Evolutionary conservation across 345 rosid species (phyloP).

Genomic region (Sisymbrium irio): DNA sequence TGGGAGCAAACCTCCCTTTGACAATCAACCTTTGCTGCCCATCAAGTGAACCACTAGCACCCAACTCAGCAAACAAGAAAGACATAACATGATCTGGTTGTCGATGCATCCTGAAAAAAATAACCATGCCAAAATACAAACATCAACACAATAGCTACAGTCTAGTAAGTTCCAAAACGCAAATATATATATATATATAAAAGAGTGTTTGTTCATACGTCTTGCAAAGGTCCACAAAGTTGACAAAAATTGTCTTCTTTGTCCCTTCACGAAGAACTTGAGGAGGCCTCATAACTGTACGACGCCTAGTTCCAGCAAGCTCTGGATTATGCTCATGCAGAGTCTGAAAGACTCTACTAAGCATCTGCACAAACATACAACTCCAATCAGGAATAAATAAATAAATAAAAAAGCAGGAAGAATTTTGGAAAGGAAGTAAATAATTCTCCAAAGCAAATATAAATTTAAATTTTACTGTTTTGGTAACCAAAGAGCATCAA

Average conservation of each 20-base stretch:
- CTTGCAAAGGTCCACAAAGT: slow-evolving; percentile 92
- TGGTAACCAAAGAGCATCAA: too few species aligned
- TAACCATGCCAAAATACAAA: too few species aligned
- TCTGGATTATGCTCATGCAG: slow-evolving; percentile 84
- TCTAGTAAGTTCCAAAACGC: not conserved
- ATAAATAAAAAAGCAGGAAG: not conserved
- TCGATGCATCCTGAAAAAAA: slow-evolving; percentile 65
- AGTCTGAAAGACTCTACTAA: slow-evolving; percentile 67
- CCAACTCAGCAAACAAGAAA: slow-evolving; percentile 74
- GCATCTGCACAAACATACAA: slow-evolving; percentile 52
- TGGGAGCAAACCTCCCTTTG: slow-evolving; percentile 77
- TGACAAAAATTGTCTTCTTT: slow-evolving; percentile 89
- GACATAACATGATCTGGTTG: slow-evolving; percentile 81
- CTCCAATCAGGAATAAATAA: not conserved
- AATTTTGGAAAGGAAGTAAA: not conserved
- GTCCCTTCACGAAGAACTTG: slow-evolving; percentile 93
- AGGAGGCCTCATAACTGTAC: slow-evolving; percentile 91
- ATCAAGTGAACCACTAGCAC: slow-evolving; percentile 81
- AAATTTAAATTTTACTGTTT: not conserved
- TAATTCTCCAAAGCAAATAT: not conserved
- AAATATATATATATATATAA: not conserved
- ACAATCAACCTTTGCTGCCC: slow-evolving; percentile 83
- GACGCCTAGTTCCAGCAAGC: slow-evolving; percentile 79
- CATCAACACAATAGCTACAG: not conserved
- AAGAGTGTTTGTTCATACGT: slow-evolving; percentile 40